Conservation (phyloP, 768 basidiomycete genomes). For the Kwoniella pini region DNA sequence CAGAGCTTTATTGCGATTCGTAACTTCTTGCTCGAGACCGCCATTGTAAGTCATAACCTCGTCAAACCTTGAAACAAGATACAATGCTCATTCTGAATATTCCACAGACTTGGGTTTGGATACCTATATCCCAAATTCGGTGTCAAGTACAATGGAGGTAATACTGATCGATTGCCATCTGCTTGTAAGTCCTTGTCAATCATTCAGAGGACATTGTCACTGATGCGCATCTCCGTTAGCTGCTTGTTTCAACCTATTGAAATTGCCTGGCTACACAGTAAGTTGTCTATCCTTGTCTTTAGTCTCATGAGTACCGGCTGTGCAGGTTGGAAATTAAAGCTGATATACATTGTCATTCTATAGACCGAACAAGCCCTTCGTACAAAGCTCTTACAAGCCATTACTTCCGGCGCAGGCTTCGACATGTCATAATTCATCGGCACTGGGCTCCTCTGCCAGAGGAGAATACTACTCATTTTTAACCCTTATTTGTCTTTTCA, state of each 20-base stretch:
- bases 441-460: no score
- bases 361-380: constrained; percentile 65
- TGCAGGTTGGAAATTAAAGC: no score
- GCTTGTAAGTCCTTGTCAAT: constrained; percentile 40
- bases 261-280: constrained; percentile 60
- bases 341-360: constrained; percentile 56
- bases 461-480: no score
- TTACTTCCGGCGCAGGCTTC: constrained; percentile 85
- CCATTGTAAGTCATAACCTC: constrained; percentile 74
- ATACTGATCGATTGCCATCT: constrained; percentile 57
- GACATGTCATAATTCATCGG: constrained; percentile 69
- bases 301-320: no score
- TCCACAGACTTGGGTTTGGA: constrained; percentile 51
- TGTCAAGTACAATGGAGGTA: constrained; percentile 76
- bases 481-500: no score
- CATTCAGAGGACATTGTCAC: no score
- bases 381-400: constrained; percentile 79
- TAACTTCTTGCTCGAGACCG: constrained; percentile 87
- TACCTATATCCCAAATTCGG: constrained; percentile 77
- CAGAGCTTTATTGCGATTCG: constrained; percentile 77
- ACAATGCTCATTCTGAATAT: not conserved
- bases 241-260: constrained; percentile 89
- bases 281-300: constrained; percentile 3
- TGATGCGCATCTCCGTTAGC: constrained; percentile 61
- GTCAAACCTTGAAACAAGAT: no score